These are phyloP conservation scores for Calonectria naviculata DNA, from an alignment of 2,329 filamentous ascomycete species.

Conservation along the genomic window DNA sequence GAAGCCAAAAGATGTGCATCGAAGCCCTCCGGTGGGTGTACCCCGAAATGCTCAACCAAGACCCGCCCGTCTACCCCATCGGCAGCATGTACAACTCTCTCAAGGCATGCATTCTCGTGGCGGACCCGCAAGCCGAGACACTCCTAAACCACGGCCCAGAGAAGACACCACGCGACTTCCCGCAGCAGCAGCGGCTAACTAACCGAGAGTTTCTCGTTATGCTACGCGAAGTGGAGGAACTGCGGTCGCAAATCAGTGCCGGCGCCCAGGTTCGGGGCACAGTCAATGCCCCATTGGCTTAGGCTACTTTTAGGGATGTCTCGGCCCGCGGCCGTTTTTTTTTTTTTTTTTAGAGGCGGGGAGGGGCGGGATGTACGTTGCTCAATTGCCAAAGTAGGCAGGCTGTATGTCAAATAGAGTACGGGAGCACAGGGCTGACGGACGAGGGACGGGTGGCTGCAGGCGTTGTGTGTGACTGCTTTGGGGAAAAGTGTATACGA, in stretches of 20 bases:
- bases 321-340: background rate
- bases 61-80: slow-evolving; percentile 57
- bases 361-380: background rate
- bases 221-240: slow-evolving; percentile 44
- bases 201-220: slow-evolving; percentile 47
- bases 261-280: slow-evolving; percentile 23
- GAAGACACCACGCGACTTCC: slow-evolving; percentile 3
- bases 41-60: slow-evolving; percentile 69
- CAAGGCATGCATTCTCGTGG: slow-evolving; percentile 65
- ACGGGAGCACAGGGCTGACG: slow-evolving; percentile 8
- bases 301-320: background rate
- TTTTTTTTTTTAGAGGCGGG: background rate
- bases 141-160: slow-evolving; percentile 34
- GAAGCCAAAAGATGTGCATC: slow-evolving; percentile 55
- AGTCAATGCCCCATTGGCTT: background rate
- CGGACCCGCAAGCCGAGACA: slow-evolving; percentile 61
- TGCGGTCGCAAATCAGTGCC: slow-evolving; percentile 25
- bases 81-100: slow-evolving; percentile 59
- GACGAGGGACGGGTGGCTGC: slow-evolving; percentile 5
- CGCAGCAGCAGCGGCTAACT: slow-evolving; percentile 34
- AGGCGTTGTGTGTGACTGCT: slow-evolving; percentile 6
- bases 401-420: background rate
- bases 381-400: background rate
- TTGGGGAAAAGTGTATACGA: slow-evolving; percentile 4
- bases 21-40: slow-evolving; percentile 63